A percentile compares a stretch with the other conserved stretches of the same genome.
Conservation (phyloP, 352 stramenopile species). For the Hyaloperonospora brassicae region DNA sequence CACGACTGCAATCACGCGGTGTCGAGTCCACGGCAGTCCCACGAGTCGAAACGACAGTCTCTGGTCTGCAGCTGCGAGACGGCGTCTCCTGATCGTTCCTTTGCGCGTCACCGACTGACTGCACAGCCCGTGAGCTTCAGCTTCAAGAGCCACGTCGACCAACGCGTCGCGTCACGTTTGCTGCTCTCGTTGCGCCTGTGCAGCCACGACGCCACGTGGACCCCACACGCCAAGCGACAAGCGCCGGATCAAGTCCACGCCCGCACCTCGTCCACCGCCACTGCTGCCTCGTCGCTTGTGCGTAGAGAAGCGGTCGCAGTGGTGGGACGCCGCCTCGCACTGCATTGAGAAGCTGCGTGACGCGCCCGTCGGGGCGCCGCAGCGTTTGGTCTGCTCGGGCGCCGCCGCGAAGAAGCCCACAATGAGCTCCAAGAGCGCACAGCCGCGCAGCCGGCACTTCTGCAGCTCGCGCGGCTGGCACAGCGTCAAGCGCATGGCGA, state of each 20-base stretch:
- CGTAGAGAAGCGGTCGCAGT: constrained; percentile 25
- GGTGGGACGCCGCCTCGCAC: constrained; percentile 9
- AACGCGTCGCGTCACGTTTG: too few species aligned
- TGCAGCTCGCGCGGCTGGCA: constrained; percentile 41
- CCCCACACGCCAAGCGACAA: constrained; percentile 22
- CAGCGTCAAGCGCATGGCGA: constrained; percentile 61
- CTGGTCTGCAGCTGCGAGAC: too few species aligned
- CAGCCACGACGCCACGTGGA: constrained; percentile 13
- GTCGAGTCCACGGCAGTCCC: too few species aligned
- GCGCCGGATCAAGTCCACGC: constrained; percentile 13
- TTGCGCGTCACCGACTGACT: too few species aligned
- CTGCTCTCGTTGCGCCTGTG: constrained; percentile 16
- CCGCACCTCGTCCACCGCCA: constrained; percentile 9
- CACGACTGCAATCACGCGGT: too few species aligned
- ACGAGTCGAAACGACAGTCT: too few species aligned
- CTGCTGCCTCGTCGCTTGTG: constrained; percentile 24
- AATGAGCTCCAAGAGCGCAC: constrained; percentile 37
- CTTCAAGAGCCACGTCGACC: too few species aligned
- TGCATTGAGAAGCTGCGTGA: constrained; percentile 27
- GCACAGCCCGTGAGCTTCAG: too few species aligned
- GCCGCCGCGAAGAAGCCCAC: constrained; percentile 43
- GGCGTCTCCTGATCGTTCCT: too few species aligned
- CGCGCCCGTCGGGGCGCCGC: constrained; percentile 4
- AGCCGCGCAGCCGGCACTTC: constrained; percentile 36
- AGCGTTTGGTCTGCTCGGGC: constrained; percentile 17